Percentiles rank a stretch among this genome's conserved stretches.
Evolutionary conservation across 75 land plant genomes (phyloP).

Genomic region (Gnetum montanum): DNA sequence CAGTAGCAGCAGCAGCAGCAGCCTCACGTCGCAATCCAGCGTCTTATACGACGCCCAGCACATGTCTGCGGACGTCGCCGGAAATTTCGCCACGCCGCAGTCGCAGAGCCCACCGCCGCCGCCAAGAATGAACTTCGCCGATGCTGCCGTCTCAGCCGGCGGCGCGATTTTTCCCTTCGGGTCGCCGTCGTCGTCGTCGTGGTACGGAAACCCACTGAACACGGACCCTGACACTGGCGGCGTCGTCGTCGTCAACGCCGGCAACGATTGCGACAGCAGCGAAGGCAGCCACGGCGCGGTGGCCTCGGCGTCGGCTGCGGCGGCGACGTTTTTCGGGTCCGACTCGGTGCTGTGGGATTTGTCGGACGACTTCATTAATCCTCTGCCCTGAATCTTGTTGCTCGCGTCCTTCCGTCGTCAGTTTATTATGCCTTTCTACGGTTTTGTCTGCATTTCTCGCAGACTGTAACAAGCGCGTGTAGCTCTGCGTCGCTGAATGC

Average conservation of each 20-base stretch:
- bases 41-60: no score
- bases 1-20: not conserved
- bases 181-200: constrained; percentile 13
- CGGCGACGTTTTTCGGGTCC: constrained; percentile 16
- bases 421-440: no score
- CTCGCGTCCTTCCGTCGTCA: no score
- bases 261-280: constrained; percentile 21
- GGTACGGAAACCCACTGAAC: constrained; percentile 6
- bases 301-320: constrained; percentile 1
- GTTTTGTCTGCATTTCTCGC: no score
- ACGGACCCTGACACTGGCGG: constrained; percentile 43
- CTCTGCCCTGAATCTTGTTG: constrained; percentile 10
- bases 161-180: constrained; percentile 22
- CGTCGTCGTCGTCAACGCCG: constrained; percentile 37
- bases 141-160: constrained; percentile 6
- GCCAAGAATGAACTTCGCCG: no score
- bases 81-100: not conserved
- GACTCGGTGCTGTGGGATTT: constrained; percentile 59
- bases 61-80: no score
- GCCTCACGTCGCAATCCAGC: no score
- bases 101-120: no score
- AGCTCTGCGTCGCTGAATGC: no score
- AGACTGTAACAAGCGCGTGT: no score
- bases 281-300: constrained; percentile 6
- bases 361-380: constrained; percentile 47